Evolutionary conservation across 441 rosid genomes (phyloP), one percentile per base, ranked within the genome.

Genomic region (Lagerstroemia fauriei): DNA sequence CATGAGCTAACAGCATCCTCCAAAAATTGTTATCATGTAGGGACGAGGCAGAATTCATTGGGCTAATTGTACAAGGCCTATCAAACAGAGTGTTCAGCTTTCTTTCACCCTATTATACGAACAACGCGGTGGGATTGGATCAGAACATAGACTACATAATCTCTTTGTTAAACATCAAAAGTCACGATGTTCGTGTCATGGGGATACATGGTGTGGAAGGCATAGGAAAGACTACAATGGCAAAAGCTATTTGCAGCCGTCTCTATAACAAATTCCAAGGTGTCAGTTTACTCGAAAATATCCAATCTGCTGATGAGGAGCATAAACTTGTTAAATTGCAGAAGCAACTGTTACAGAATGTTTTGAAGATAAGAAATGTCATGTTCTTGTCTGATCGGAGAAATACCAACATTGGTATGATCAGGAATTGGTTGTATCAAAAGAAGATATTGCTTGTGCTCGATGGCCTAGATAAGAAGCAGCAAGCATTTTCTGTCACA

Each of bases 381-480:
- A 41, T 6, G 69, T 63, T 53, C 59, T 53, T 56, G 71, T 53
- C 70, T 18, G 50, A 57, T 22, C n/a, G 61, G 29, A 44, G n/a
- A 44, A 63, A 9, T 31, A 32, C 11, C 25, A 78, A 59, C 24
- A 41, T 66, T 14, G 5, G 53, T n/a, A 41, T 59, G 31, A 78
- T 78, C 13, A 34, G 53, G 34, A 78, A 13, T 4, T 25, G 72
- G 73, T 24, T 78, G 72, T 14, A 8, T 44, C 53, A 66, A 14
- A 59, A n/a, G 80, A 78, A 78, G 80, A 47, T 78, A 3, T 56
- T 78, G 8, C 71, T 78, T 48, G 80, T 78, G 6, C 80, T 78
- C 29, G 80, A 78, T 46, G 44, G n/a, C 63, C 2, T 72, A 18
- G 69, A 74, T 75, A 59, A n/a, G 12, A n/a, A 51, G 34, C 25